Evolutionary conservation across 331 rosid genomes (phyloP), one percentile per base, ranked within the genome.

Genomic region (Cucumis variabilis): DNA sequence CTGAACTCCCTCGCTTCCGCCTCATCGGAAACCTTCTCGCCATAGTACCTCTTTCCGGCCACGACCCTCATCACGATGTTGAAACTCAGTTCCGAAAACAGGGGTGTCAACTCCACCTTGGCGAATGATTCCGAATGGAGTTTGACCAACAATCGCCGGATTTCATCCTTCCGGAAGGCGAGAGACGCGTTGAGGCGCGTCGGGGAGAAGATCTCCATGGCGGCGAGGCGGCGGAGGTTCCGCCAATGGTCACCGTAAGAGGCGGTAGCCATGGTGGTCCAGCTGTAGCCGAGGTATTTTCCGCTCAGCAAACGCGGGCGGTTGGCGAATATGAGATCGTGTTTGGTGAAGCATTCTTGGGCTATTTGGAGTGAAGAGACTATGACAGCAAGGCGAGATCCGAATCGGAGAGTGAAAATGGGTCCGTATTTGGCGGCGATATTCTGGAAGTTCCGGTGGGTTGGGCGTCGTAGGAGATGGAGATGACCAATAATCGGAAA

Each of bases 201-300:
- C 8, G 63, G 13, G 27, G 88, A 87, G 70, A 87, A 87, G 53
- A 87, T 23, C 11, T 87, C 79, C 50, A 50, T 3, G 25, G 67
- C 7, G 1, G 77, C 5, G 20, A 87, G 41, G 25, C 85, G 88
- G 3, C 88, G 76, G 25, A 65, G 85, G 28, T 84, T 84, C 19
- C 87, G 87, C 87, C 87, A 84, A 25, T 67, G 76, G 66, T 66
- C 87, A 23, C 87, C 87, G 75, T 67, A 48, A 3, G 87, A 11
- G 24, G 77, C 53, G 48, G 77, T 24, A 7, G 77, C 1, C 15
- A 84, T 66, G 48, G 76, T 84, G 46, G 77, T 84, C 77, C 13
- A 27, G 87, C 68, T 46, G 44, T 84, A 84, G 77, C 77, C 78
- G 23, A 84, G 78, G 65, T 84, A 51, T 25, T 48, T 9, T 3